Evolutionary conservation across 208 protist genomes (phyloP).

Genomic region (Trypanosoma brucei): DNA sequence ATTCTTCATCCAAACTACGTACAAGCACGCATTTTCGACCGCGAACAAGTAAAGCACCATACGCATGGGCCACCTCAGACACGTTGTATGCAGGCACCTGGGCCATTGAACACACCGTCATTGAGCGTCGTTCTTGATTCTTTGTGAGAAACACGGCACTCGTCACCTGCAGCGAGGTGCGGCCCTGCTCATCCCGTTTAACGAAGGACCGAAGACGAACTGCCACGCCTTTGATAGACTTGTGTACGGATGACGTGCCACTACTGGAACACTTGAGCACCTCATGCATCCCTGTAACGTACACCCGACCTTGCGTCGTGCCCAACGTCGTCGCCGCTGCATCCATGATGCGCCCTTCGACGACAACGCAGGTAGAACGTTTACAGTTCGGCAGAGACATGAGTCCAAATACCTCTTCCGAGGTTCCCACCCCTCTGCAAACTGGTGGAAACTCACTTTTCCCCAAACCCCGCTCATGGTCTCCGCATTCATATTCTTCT

Average conservation of each 20-base stretch:
- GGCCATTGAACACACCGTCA: slow-evolving; percentile 44
- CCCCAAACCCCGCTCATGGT: neutral
- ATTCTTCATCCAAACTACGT: slow-evolving; percentile 22
- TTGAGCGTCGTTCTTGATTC: slow-evolving; percentile 48
- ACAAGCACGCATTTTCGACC: slow-evolving; percentile 82
- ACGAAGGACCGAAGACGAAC: slow-evolving; percentile 33
- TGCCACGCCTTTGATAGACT: slow-evolving; percentile 8
- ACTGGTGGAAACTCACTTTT: too few relatives aligned
- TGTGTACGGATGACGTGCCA: slow-evolving; percentile 13
- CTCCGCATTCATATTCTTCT: slow-evolving; percentile 16
- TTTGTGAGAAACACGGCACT: slow-evolving; percentile 46
- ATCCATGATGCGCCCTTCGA: slow-evolving; percentile 69
- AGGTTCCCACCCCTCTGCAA: neutral
- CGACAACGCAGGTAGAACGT: slow-evolving; percentile 39
- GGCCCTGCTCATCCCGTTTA: slow-evolving; percentile 35
- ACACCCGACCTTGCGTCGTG: slow-evolving; percentile 68
- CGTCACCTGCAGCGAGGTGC: slow-evolving; percentile 38
- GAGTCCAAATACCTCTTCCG: slow-evolving; percentile 39
- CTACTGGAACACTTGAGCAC: slow-evolving; percentile 17
- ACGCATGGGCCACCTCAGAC: slow-evolving; percentile 49
- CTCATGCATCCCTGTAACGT: slow-evolving; percentile 35
- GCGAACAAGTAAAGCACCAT: slow-evolving; percentile 70
- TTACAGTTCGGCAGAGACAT: slow-evolving; percentile 39
- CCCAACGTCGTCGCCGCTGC: slow-evolving; percentile 34
- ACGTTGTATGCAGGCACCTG: slow-evolving; percentile 57